Conservation (phyloP, 208 protist genomes). For the Entamoeba nuttalli region DNA sequence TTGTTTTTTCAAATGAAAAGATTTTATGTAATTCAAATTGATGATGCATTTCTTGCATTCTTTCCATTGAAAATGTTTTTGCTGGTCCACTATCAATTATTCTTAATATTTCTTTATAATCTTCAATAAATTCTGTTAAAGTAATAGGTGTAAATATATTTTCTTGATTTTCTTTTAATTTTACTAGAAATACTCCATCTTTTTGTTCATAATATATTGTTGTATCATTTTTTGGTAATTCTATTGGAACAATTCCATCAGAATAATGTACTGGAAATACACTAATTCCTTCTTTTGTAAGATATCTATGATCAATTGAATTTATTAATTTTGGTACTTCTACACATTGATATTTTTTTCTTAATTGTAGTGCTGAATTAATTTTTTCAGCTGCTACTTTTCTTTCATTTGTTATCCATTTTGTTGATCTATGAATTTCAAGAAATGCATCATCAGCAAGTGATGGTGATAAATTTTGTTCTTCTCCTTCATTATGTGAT, state of each 20-base stretch:
- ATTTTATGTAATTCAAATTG: neutral
- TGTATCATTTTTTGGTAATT: neutral
- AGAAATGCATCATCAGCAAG: neutral
- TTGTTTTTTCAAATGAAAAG: neutral
- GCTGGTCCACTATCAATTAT: neutral
- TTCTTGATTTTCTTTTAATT: neutral
- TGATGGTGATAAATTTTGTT: neutral
- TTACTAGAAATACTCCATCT: neutral
- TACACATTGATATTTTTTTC: neutral
- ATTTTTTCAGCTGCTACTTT: neutral
- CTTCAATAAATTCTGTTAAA: neutral
- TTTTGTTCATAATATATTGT: neutral
- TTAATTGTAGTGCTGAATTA: neutral
- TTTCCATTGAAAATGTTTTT: neutral
- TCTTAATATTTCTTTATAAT: neutral
- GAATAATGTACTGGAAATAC: neutral
- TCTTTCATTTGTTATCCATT: neutral
- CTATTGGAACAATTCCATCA: neutral
- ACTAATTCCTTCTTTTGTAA: neutral
- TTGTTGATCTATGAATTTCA: neutral
- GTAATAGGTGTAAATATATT: neutral
- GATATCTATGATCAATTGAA: neutral
- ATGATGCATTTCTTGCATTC: neutral
- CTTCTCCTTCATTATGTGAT: neutral
- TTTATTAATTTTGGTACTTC: neutral